Evolutionary conservation across 768 basidiomycete genomes (phyloP).

Genomic region (Neoboletus brunneissimus): DNA sequence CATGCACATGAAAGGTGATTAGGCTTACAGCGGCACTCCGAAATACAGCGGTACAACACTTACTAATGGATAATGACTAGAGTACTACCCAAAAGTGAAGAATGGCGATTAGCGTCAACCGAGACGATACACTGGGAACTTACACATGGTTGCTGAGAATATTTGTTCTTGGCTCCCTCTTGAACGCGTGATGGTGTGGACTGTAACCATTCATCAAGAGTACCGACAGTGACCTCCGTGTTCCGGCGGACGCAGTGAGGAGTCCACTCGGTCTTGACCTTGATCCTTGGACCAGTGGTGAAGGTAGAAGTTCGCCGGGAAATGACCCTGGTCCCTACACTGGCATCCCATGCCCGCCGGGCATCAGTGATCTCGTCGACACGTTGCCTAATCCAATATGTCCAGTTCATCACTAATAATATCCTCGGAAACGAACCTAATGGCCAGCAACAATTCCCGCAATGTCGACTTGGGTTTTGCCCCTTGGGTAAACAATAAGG

Average conservation of each 20-base stretch:
- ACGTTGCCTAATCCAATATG: conserved; percentile 6
- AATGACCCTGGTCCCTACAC: neutral
- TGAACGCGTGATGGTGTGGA: neutral
- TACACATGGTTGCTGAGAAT: conserved; percentile 21
- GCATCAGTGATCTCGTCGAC: conserved; percentile 18
- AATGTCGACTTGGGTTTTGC: conserved; percentile 23
- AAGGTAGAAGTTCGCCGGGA: conserved; percentile 16
- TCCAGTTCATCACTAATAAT: neutral
- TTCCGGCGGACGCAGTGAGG: conserved; percentile 9
- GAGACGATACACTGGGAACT: neutral
- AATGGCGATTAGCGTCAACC: neutral
- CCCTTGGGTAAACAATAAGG: conserved; percentile 13
- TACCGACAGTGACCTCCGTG: conserved; percentile 10
- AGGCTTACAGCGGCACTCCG: neutral
- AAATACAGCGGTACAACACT: neutral
- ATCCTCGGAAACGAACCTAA: conserved; percentile 21
- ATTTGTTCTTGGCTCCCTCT: neutral
- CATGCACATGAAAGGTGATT: neutral
- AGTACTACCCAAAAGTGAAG: conserved; percentile 12
- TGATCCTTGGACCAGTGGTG: neutral
- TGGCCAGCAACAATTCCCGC: conserved; percentile 15
- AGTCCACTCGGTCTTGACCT: neutral
- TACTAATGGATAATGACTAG: conserved; percentile 26
- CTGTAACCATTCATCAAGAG: conserved; percentile 3
- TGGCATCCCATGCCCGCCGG: conserved; percentile 12